Evolutionary conservation across 2,329 filamentous ascomycete genomes (phyloP).

Genomic region (Penicillium sp.): DNA sequence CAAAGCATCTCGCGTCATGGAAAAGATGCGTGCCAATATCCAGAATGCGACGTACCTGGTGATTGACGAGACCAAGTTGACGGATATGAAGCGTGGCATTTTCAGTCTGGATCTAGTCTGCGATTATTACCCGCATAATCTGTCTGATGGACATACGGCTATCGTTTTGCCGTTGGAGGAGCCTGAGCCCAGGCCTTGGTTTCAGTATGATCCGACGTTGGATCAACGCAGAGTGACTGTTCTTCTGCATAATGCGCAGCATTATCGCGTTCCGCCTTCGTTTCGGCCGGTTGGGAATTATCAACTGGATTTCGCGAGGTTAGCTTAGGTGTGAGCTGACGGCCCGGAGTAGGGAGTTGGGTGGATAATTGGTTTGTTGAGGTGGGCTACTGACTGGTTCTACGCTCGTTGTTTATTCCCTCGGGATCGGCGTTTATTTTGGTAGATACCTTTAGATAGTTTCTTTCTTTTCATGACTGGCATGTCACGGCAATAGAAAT

Average conservation of each 20-base stretch:
- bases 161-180: background rate
- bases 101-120: background rate
- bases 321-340: background rate
- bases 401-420: background rate
- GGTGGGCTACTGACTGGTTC: background rate
- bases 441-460: background rate
- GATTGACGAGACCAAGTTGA: background rate
- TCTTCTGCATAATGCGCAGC: background rate
- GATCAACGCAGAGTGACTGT: background rate
- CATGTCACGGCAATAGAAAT: background rate
- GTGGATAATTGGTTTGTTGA: background rate
- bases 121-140: background rate
- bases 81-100: background rate
- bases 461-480: background rate
- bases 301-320: background rate
- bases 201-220: background rate
- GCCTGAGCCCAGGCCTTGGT: background rate
- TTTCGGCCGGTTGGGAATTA: background rate
- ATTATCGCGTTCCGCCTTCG: background rate
- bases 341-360: background rate
- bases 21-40: background rate
- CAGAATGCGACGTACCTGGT: background rate
- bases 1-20: background rate
- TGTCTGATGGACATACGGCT: background rate
- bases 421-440: background rate